Evolutionary conservation across 176 grass and related monocot species (phyloP).

Genomic region (Phoenix roebelenii): DNA sequence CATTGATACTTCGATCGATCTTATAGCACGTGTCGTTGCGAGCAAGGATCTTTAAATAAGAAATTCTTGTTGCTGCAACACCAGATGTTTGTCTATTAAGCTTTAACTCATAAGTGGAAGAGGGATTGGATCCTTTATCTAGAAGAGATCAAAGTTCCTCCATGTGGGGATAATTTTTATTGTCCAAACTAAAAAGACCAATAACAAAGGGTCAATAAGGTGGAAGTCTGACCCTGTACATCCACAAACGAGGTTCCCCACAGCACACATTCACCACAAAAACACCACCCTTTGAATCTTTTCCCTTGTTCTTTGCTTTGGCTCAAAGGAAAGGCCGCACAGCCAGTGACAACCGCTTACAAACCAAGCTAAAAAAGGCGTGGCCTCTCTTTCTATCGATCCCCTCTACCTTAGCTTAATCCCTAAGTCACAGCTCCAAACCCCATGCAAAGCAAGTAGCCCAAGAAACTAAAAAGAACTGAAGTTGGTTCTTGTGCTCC

Average conservation of each 20-base stretch:
- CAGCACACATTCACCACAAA: slow-evolving; percentile 30
- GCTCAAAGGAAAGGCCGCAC: slow-evolving; percentile 39
- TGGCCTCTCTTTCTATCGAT: no score
- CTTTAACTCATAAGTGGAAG: no score
- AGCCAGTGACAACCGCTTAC: neutral
- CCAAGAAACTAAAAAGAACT: no score
- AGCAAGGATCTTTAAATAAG: no score
- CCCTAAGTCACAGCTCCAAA: no score
- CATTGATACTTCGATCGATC: no score
- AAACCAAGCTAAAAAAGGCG: neutral
- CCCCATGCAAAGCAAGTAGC: no score
- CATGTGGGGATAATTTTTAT: neutral
- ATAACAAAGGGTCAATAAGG: slow-evolving; percentile 31
- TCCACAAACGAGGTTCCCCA: slow-evolving; percentile 27
- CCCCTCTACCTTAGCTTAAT: no score
- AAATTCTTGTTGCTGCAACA: no score
- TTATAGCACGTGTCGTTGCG: no score
- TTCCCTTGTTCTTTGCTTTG: slow-evolving; percentile 57
- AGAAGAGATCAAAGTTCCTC: slow-evolving; percentile 12
- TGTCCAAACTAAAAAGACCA: slow-evolving; percentile 9
- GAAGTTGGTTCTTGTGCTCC: no score
- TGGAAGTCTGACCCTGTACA: slow-evolving; percentile 69
- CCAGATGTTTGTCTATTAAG: no score
- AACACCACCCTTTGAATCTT: neutral
- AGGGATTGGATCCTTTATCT: neutral